phyloP scores from a whole-genome alignment of 2,329 filamentous ascomycete genomes.

The Albifimbria verrucaria region DNA sequence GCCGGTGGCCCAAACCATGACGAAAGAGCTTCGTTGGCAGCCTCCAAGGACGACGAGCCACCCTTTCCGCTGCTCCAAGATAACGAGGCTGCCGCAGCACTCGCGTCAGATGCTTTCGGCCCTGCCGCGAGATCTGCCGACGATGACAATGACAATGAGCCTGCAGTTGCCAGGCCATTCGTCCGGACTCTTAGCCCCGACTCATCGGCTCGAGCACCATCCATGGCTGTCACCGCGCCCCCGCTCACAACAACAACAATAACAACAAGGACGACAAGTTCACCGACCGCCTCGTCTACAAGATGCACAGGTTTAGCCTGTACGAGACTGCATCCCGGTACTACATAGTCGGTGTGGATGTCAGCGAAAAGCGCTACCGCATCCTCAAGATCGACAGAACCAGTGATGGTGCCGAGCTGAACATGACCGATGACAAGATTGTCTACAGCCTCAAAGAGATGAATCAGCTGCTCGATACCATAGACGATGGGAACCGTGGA shows the following conservation, averaged over 20 bases:
- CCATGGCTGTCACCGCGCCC: too few species aligned
- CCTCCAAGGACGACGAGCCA: slow-evolving; percentile 18
- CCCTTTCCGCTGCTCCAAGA: slow-evolving; percentile 34
- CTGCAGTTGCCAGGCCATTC: slow-evolving; percentile 55
- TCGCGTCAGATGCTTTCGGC: slow-evolving; percentile 20
- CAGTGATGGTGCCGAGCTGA: slow-evolving; percentile 70
- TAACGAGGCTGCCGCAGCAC: slow-evolving; percentile 26
- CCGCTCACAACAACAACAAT: too few species aligned
- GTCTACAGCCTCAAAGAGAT: slow-evolving; percentile 91
- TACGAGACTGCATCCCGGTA: slow-evolving; percentile 94
- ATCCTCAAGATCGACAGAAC: slow-evolving; percentile 95
- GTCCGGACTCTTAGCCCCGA: slow-evolving; percentile 53
- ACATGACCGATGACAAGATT: slow-evolving; percentile 89
- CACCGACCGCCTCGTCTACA: slow-evolving; percentile 43
- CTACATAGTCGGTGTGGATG: slow-evolving; percentile 90
- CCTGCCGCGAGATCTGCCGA: slow-evolving; percentile 25
- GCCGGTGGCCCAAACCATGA: neutral
- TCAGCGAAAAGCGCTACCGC: slow-evolving; percentile 82
- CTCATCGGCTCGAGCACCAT: slow-evolving; percentile 25
- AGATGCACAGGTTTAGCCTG: slow-evolving; percentile 96
- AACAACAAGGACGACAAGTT: slow-evolving; percentile 20
- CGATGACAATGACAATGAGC: slow-evolving; percentile 57
- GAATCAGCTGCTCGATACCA: slow-evolving; percentile 86
- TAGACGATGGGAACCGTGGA: slow-evolving; percentile 90
- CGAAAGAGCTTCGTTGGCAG: neutral